Evolutionary conservation across 23 red algal species (phyloP).

Genomic region (Gracilaria caudata): DNA sequence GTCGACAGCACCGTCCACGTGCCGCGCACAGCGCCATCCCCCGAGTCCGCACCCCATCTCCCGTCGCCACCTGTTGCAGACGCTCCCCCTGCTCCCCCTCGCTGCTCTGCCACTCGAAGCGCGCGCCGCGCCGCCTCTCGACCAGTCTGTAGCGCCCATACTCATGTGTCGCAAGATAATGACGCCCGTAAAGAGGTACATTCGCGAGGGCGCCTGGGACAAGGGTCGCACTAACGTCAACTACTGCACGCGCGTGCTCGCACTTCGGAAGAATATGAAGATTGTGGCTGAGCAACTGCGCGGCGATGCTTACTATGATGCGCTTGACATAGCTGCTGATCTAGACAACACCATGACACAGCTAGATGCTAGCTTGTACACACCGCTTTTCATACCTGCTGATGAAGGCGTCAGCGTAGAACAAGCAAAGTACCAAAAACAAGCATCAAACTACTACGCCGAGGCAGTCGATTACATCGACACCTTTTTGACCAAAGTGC

Average conservation of each 20-base stretch:
- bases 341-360: conserved; percentile 87
- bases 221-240: conserved; percentile 96
- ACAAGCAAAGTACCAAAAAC: conserved; percentile 75
- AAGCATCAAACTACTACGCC: conserved; percentile 33
- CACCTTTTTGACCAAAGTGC: conserved; percentile 48
- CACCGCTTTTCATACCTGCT: conserved; percentile 91
- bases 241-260: conserved; percentile 94
- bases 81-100: not conserved
- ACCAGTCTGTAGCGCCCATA: conserved; percentile 31
- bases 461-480: conserved; percentile 35
- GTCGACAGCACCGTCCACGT: not conserved
- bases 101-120: not conserved
- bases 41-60: not conserved
- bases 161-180: conserved; percentile 68
- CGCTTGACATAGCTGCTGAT: conserved; percentile 72
- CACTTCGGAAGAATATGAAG: conserved; percentile 77
- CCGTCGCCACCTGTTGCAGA: not conserved
- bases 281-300: conserved; percentile 49
- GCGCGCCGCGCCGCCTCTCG: conserved; percentile 24
- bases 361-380: conserved; percentile 93
- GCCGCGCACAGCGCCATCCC: not conserved
- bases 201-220: conserved; percentile 84
- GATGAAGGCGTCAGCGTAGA: conserved; percentile 78
- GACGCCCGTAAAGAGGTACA: conserved; percentile 56
- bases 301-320: conserved; percentile 65